A percentile compares a stretch with the other conserved stretches of the same genome.
Evolutionary conservation across 1,284 basidiomycete species (phyloP).

Genomic region (Pulveroboletus sp.): DNA sequence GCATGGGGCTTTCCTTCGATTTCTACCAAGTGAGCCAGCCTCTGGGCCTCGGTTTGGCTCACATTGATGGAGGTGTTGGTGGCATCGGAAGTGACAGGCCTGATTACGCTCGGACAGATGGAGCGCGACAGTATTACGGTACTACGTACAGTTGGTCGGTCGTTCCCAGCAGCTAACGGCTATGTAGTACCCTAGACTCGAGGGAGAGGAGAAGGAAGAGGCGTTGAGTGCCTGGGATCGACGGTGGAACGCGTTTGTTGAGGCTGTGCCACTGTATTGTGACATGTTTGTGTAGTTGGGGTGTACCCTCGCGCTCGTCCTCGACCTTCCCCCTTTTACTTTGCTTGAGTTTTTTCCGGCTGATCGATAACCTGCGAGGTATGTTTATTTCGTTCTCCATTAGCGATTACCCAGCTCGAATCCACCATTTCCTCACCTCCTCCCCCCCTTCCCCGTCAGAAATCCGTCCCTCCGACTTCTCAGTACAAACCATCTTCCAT

Average conservation of each 20-base stretch:
- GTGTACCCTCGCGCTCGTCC: conserved; percentile 3
- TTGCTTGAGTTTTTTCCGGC: background rate
- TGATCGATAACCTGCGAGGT: conserved; percentile 22
- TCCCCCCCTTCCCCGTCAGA: conserved; percentile 37
- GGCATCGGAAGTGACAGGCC: conserved; percentile 61
- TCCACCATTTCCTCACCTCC: conserved; percentile 40
- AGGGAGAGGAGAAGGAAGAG: conserved; percentile 45
- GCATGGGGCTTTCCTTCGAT: conserved; percentile 73
- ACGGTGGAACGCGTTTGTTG: conserved; percentile 54
- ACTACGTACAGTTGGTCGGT: conserved; percentile 11
- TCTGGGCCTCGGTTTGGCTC: too few relatives aligned
- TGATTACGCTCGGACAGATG: conserved; percentile 56
- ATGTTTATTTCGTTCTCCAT: conserved; percentile 29
- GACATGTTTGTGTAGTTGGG: conserved; percentile 23
- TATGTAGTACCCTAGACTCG: conserved; percentile 53
- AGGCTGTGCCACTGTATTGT: conserved; percentile 34
- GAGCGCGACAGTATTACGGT: conserved; percentile 66
- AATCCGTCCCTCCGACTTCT: conserved; percentile 30
- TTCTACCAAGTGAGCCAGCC: conserved; percentile 56
- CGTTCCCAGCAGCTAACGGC: background rate
- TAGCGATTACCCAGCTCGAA: conserved; percentile 38
- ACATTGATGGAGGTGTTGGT: conserved; percentile 51
- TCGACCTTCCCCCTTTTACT: background rate
- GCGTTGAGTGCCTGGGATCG: conserved; percentile 51
- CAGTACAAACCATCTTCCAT: conserved; percentile 46